Percentiles rank a stretch among this genome's conserved stretches.
Conservation (phyloP, 805 yeast genomes). For the Wickerhamiella brachini region DNA sequence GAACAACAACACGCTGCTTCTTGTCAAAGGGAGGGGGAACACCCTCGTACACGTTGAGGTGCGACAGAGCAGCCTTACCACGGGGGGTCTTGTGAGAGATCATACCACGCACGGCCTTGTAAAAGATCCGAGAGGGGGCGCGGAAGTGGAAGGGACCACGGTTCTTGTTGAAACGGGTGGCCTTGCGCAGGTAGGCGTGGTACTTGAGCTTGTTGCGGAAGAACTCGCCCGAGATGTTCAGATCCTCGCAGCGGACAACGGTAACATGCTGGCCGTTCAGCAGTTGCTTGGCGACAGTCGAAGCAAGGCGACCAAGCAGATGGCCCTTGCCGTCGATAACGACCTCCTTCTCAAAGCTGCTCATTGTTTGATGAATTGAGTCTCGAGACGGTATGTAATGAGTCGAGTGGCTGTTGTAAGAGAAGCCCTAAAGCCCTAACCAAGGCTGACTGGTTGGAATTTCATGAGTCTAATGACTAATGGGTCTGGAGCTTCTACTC, state of each 20-base stretch:
- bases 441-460: no score
- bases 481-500: no score
- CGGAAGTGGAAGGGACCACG: conserved; percentile 99
- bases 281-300: conserved; percentile 95
- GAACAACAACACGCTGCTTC: conserved; percentile 99
- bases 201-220: conserved; percentile 99
- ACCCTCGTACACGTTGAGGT: conserved; percentile 99
- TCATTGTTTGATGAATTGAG: conserved; percentile 30
- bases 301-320: conserved; percentile 98
- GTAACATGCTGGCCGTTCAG: conserved; percentile 97
- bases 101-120: conserved; percentile 99
- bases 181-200: conserved; percentile 99
- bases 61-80: conserved; percentile 99
- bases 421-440: neutral
- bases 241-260: conserved; percentile 90
- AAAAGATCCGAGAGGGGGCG: conserved; percentile 99
- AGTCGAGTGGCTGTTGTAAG: neutral
- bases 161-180: conserved; percentile 96
- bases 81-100: conserved; percentile 99
- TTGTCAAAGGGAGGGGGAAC: conserved; percentile 99
- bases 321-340: conserved; percentile 99
- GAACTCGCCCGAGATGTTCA: conserved; percentile 99
- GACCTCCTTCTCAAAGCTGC: conserved; percentile 60
- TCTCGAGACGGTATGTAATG: neutral
- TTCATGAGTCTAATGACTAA: no score